Conservation (phyloP, 768 basidiomycete genomes). For the Boletales sp. region DNA sequence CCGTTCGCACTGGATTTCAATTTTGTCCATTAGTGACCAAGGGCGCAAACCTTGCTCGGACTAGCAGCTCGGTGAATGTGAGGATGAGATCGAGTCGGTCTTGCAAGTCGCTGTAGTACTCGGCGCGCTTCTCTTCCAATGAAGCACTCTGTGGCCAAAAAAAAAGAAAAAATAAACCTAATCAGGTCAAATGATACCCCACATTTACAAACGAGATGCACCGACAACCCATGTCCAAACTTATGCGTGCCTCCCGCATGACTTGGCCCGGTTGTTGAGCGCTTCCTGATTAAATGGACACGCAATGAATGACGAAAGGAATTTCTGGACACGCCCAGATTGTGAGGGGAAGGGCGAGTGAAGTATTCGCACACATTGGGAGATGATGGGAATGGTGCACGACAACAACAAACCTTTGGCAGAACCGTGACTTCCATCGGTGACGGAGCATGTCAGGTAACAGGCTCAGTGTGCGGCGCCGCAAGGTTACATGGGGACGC, state of each 20-base stretch:
- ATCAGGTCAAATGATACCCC: background rate
- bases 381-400: no score
- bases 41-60: slow-evolving; percentile 54
- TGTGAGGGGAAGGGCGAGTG: no score
- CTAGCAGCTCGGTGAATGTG: slow-evolving; percentile 74
- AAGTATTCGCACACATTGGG: no score
- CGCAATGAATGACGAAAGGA: slow-evolving; percentile 51
- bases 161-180: no score
- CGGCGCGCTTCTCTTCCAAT: slow-evolving; percentile 44
- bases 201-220: slow-evolving; percentile 43
- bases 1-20: background rate
- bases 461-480: no score
- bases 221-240: slow-evolving; percentile 52
- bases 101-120: slow-evolving; percentile 60
- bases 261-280: slow-evolving; percentile 55
- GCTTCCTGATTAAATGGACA: slow-evolving; percentile 43
- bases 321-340: slow-evolving; percentile 44
- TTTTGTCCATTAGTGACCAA: background rate
- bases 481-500: no score
- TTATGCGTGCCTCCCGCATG: slow-evolving; percentile 40
- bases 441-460: no score
- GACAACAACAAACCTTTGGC: no score
- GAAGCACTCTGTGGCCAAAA: slow-evolving; percentile 61
- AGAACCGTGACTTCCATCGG: no score
- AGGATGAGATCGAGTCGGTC: slow-evolving; percentile 70